Evolutionary conservation across 1,139 yeast genomes (phyloP).

Genomic region (Yamadazyma sp.): DNA sequence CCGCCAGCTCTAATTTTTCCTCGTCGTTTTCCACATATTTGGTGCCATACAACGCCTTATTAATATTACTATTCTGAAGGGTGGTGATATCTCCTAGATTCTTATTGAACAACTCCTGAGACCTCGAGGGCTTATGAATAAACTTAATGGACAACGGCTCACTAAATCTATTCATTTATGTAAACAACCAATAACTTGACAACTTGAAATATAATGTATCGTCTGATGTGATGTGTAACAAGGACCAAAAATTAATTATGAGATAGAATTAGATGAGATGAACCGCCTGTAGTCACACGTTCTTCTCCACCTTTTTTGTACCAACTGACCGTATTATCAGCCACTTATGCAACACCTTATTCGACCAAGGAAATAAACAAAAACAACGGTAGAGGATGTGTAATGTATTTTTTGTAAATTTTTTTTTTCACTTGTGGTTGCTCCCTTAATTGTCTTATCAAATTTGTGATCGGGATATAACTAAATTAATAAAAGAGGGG

Average conservation of each 20-base stretch:
- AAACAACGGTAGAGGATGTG: no score
- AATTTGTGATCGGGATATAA: neutral
- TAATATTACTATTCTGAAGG: slow-evolving; percentile 29
- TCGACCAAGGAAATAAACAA: no score
- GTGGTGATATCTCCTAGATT: slow-evolving; percentile 34
- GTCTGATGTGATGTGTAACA: slow-evolving; percentile 1
- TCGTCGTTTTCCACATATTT: neutral
- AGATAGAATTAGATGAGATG: no score
- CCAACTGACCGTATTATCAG: no score
- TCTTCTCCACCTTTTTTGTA: no score
- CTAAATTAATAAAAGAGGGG: no score
- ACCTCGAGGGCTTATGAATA: slow-evolving; percentile 43
- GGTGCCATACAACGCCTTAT: neutral
- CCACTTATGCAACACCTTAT: neutral
- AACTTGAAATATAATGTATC: neutral
- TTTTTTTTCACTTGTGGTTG: slow-evolving; percentile 1
- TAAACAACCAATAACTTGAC: neutral
- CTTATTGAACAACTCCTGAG: slow-evolving; percentile 30
- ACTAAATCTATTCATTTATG: slow-evolving; percentile 9
- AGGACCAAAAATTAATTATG: no score
- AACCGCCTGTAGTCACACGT: no score
- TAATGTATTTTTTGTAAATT: neutral
- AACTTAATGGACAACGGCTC: slow-evolving; percentile 38
- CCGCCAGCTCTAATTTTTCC: neutral
- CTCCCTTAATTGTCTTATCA: slow-evolving; percentile 1